Evolutionary conservation across 2,329 filamentous ascomycete genomes (phyloP), one percentile per base, ranked within the genome.

Genomic region (Colletotrichum spinosum): DNA sequence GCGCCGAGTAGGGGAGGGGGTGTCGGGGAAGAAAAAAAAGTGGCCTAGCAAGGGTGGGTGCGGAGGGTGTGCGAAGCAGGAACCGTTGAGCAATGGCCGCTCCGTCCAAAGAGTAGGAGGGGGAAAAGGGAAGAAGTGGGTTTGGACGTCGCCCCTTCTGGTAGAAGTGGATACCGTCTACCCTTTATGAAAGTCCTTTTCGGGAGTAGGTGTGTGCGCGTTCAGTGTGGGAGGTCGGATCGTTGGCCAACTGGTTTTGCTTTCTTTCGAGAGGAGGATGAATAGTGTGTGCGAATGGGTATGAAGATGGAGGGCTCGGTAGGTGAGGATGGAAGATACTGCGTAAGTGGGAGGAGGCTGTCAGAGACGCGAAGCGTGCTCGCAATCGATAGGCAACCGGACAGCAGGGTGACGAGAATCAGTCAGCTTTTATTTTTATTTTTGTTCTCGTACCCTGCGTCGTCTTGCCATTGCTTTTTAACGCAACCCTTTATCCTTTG

Each of bases 141-240:
- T 65, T 65, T 65, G 62, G 46, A 65, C 48, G 62, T 65, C 62
- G 62, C 62, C 62, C 50, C 62, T 65, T 65, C 60, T 64, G 60
- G 64, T 60, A 65, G 55, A 53, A 67, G 65, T 67, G 65, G 65
- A 65, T 56, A 48, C 54, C 41, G 11, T 56, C 50, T 55, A 55
- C 50, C 52, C 53, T 60, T 65, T 65, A 65, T 65, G 65, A 61
- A 65, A 58, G 58, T 39, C 62, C 58, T 65, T 65, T 65, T 65
- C 62, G 58, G 62, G 65, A 65, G 65, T 54, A 53, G 25, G 25
- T 25, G 25, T 25, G 25, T 25, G 25, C 25, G 25, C 25, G 25
- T 25, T 25, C 25, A 65, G 65, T 65, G 55, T 65, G 58, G 62
- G 62, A 65, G 62, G 58, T 65, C 62, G 52, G 62, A 58, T 58